Conservation (phyloP, 371 early-diverging fungal species). For the Actinomortierella wolfii region DNA sequence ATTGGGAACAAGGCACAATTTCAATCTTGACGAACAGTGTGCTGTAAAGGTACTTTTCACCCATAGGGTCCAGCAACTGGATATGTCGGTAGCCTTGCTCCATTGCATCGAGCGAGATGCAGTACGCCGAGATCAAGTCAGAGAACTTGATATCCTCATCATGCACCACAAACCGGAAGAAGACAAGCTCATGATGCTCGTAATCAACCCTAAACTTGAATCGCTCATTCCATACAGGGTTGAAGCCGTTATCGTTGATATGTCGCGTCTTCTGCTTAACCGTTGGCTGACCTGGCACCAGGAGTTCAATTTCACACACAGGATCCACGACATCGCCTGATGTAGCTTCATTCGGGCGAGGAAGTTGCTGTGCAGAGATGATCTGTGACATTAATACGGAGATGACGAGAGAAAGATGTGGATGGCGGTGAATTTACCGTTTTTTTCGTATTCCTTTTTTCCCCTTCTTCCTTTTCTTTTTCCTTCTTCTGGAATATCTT, state of each 20-base stretch:
- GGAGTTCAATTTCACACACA: conserved; percentile 58
- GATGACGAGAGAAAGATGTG: too few species aligned
- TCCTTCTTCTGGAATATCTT: too few species aligned
- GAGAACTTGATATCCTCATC: conserved; percentile 56
- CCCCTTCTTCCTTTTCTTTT: background rate
- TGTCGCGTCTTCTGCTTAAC: conserved; percentile 48
- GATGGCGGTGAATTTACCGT: too few species aligned
- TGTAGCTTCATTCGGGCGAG: conserved; percentile 56
- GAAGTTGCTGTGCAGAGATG: conserved; percentile 68
- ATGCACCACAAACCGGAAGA: conserved; percentile 57
- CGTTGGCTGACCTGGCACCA: conserved; percentile 34
- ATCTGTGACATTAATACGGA: conserved; percentile 33
- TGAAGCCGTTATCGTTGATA: conserved; percentile 57
- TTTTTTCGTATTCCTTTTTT: too few species aligned
- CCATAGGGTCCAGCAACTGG: conserved; percentile 57
- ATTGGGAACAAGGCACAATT: conserved; percentile 12
- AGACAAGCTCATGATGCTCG: conserved; percentile 54
- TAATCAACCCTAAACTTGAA: conserved; percentile 53
- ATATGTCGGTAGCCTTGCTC: conserved; percentile 63
- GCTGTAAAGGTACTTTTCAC: conserved; percentile 61
- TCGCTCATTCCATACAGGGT: conserved; percentile 63
- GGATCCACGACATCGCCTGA: conserved; percentile 64
- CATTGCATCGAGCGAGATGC: conserved; percentile 48
- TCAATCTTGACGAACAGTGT: conserved; percentile 55
- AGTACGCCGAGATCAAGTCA: conserved; percentile 55